Percentiles rank a stretch among this genome's conserved stretches.
Conservation (phyloP, 371 early-diverging fungal species). For the Choanephora cucurbitarum region DNA sequence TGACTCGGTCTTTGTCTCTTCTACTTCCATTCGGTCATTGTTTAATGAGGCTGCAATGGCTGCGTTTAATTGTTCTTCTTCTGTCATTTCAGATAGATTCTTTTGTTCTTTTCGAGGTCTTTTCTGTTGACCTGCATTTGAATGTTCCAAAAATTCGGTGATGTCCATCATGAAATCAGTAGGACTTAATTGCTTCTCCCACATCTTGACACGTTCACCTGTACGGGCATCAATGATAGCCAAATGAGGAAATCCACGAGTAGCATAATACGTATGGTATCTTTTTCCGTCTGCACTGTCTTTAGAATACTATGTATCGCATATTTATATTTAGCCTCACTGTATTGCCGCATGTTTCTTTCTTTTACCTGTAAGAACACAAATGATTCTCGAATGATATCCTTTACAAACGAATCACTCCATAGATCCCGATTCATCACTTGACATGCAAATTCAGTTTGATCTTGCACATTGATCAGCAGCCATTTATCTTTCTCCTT, state of each 20-base stretch:
- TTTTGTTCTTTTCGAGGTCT: constrained; percentile 30
- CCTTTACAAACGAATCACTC: constrained; percentile 78
- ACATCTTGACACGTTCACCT: constrained; percentile 71
- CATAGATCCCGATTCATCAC: constrained; percentile 91
- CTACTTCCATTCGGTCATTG: constrained; percentile 23
- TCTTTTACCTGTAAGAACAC: constrained; percentile 74
- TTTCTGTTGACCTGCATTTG: constrained; percentile 11
- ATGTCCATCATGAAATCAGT: constrained; percentile 72
- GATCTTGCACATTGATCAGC: constrained; percentile 86
- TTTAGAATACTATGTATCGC: constrained; percentile 59
- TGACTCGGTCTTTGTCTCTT: constrained; percentile 18
- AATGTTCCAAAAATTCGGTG: constrained; percentile 51
- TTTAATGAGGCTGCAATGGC: constrained; percentile 75
- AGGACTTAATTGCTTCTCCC: constrained; percentile 57
- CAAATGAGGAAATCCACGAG: constrained; percentile 76
- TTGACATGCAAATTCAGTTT: constrained; percentile 85
- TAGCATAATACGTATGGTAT: constrained; percentile 74
- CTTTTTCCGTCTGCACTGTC: constrained; percentile 72
- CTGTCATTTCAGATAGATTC: constrained; percentile 73
- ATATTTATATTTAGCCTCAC: too few relatives aligned
- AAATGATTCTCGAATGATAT: constrained; percentile 77
- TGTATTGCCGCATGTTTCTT: too few relatives aligned
- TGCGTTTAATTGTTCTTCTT: constrained; percentile 87
- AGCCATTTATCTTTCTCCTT: constrained; percentile 75
- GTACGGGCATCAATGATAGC: constrained; percentile 88